Evolutionary conservation across 2,329 filamentous ascomycete species (phyloP), one percentile per base, ranked within the genome.

Genomic region (Aspergillus costaricaensis): DNA sequence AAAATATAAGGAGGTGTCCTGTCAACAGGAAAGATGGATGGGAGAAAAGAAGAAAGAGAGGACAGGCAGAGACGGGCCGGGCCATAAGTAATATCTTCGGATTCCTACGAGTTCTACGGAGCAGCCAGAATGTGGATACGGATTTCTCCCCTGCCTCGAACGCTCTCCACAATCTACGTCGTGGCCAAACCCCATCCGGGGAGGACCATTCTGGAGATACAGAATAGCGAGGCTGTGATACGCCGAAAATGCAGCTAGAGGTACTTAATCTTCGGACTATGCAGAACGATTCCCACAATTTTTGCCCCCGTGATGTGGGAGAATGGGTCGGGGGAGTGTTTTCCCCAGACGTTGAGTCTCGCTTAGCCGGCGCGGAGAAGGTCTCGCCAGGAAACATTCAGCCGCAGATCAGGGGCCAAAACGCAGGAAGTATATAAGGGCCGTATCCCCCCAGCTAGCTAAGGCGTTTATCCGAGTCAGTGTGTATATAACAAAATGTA

Each of bases 241-340:
- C 61, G 59, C 63, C 44, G 58, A 63, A 23, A 23, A 56, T 5
- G 38, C 44, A 54, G 32, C 49, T 27, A 41, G 48, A 44, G 52
- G 58, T 30, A 21, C 48, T 32, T 30, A 25, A 27, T 12, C 30
- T 52, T 49, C 30, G 39, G 38, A 55, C 55, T 48, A 38, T 60
- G 60, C 47, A 50, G 61, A 15, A 38, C 61, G 57, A 62, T 65
- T 59, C 62, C 59, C 60, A 61, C 54, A 59, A 54, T 64, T 48
- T 48, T 44, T 51, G 23, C 14, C 57, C 58, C 55, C 55, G 54
- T 48, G 49, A 61, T 62, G 62, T 66, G 65, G 57, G 44, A 58
- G 57, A 39, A 41, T 63, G 56, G 61, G 47, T 69, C 70, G 71
- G 71, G 71, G 70, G 64, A 72, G 70, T 61, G 67, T 73, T 73